Percentiles rank a stretch among this genome's conserved stretches.
These are phyloP conservation scores for Centaurea solstitialis DNA, from an alignment of 129 eudicot genomes.

Conservation along the genomic window DNA sequence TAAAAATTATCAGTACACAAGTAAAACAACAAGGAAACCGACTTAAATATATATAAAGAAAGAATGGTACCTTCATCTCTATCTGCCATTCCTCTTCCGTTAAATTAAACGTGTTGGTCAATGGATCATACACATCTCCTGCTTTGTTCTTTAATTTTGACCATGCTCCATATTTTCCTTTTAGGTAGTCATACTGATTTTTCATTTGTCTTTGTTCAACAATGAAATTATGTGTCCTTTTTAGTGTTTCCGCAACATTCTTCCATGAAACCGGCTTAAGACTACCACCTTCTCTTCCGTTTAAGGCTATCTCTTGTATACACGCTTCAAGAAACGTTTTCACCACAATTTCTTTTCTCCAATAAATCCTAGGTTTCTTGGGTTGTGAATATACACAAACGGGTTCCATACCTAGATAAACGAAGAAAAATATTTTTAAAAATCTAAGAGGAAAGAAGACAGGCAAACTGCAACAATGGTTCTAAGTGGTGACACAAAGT, in stretches of 20 bases:
- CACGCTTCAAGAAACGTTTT: slow-evolving; percentile 9
- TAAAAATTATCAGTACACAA: neutral
- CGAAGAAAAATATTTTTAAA: neutral
- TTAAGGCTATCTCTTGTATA: neutral
- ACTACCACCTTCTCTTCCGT: slow-evolving; percentile 5
- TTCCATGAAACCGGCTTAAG: slow-evolving; percentile 13
- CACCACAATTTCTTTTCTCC: slow-evolving; percentile 6
- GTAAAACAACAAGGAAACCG: neutral
- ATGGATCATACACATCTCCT: neutral
- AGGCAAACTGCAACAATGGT: neutral
- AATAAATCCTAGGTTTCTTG: slow-evolving; percentile 4
- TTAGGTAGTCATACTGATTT: slow-evolving; percentile 11
- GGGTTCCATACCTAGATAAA: neutral
- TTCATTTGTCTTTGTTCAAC: slow-evolving; percentile 10
- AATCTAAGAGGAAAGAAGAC: neutral
- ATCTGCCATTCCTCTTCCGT: slow-evolving; percentile 13
- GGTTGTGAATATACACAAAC: neutral
- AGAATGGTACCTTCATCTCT: neutral
- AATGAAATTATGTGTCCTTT: neutral
- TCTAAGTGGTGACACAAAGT: neutral
- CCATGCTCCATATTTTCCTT: slow-evolving; percentile 11
- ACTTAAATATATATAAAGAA: neutral
- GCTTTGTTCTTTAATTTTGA: slow-evolving; percentile 4
- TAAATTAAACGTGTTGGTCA: neutral
- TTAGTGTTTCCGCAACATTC: neutral